Percentiles rank a stretch among this genome's conserved stretches.
phyloP scores from a whole-genome alignment of 2,329 filamentous ascomycete genomes.

The Coleophoma eucalyptorum region DNA sequence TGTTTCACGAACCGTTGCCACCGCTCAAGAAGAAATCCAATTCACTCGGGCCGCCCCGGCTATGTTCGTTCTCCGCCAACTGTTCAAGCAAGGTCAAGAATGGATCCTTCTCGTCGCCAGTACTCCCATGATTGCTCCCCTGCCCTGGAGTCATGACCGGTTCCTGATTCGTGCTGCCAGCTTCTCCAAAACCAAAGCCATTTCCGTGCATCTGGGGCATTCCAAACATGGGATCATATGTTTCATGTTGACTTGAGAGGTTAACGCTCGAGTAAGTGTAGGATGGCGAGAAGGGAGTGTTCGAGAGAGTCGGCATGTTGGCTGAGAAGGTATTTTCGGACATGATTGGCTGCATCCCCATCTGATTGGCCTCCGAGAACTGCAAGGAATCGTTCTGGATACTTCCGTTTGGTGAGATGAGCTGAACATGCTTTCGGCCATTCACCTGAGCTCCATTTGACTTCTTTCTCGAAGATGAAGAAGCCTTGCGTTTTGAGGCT shows the following conservation, averaged over 20 bases:
- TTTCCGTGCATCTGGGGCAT: constrained; percentile 47
- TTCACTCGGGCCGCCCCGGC: constrained; percentile 65
- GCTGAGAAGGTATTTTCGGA: constrained; percentile 6
- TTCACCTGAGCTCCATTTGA: constrained; percentile 26
- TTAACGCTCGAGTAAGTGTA: constrained; percentile 20
- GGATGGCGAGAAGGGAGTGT: constrained; percentile 28
- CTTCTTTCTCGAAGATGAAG: constrained; percentile 31
- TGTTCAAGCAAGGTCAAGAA: constrained; percentile 78
- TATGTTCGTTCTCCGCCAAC: constrained; percentile 75
- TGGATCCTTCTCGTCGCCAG: constrained; percentile 70
- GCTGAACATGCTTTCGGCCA: constrained; percentile 20
- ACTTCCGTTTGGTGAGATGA: constrained; percentile 22
- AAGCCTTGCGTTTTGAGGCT: constrained; percentile 21
- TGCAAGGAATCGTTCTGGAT: constrained; percentile 5
- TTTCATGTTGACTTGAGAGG: constrained; percentile 15
- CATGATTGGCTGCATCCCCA: constrained; percentile 8
- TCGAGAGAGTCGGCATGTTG: constrained; percentile 12
- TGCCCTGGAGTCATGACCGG: constrained; percentile 37
- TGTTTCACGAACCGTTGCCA: constrained; percentile 4
- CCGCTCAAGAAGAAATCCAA: constrained; percentile 69
- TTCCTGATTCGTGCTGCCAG: constrained; percentile 30
- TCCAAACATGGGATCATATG: constrained; percentile 59
- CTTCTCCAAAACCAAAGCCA: constrained; percentile 46
- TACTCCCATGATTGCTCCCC: constrained; percentile 46
- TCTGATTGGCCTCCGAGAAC: background rate